phyloP scores from a whole-genome alignment of 2,329 filamentous ascomycete species.

The Paracoccidioides brasiliensis region DNA sequence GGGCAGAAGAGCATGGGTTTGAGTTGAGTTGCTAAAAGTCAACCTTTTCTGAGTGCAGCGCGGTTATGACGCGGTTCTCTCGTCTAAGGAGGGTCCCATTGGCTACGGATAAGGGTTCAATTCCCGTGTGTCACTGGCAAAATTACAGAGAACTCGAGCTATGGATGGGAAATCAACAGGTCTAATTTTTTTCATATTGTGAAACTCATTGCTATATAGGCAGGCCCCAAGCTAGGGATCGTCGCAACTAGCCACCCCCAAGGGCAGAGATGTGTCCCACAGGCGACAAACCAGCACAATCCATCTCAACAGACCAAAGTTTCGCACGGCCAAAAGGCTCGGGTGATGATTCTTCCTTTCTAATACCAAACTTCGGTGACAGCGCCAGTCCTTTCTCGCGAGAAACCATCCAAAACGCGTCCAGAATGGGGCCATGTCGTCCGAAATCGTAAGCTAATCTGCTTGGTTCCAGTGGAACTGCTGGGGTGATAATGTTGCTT shows the following conservation, averaged over 20 bases:
- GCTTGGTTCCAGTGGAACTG: neutral
- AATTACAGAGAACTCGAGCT: neutral
- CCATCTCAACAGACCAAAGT: neutral
- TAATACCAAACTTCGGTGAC: neutral
- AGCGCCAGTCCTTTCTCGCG: neutral
- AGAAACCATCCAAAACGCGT: neutral
- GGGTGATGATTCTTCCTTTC: neutral
- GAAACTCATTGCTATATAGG: neutral
- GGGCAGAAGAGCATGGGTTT: too few relatives aligned
- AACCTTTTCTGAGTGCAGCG: constrained; percentile 11
- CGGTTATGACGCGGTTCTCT: constrained; percentile 19
- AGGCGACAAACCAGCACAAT: neutral
- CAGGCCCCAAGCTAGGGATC: neutral
- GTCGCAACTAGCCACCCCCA: neutral
- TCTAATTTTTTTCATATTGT: neutral
- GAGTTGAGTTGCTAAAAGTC: neutral
- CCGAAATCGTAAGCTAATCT: neutral
- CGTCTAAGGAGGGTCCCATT: constrained; percentile 7
- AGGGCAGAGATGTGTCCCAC: neutral
- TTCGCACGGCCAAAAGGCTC: neutral
- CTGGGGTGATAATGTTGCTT: neutral
- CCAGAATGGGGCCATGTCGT: neutral
- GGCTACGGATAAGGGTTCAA: constrained; percentile 1
- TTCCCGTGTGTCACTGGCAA: neutral
- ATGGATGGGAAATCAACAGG: constrained; percentile 1